These are phyloP conservation scores for Penicillium tannophilum DNA, from an alignment of 495 filamentous ascomycete species.

Conservation along the genomic window DNA sequence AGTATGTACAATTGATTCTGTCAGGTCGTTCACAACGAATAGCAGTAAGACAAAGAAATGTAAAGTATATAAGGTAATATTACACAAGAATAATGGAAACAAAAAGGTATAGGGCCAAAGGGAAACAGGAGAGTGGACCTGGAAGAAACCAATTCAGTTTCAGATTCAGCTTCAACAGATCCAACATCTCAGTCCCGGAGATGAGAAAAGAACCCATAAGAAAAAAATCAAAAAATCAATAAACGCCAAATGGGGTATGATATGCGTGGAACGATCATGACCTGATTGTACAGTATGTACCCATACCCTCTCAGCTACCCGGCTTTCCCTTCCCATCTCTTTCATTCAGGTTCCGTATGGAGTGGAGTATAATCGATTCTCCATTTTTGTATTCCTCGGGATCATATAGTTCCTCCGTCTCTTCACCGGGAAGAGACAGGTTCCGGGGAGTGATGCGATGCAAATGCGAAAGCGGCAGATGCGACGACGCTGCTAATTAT, in stretches of 20 bases:
- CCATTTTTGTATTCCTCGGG: neutral
- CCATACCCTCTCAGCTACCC: constrained; percentile 16
- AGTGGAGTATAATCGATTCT: neutral
- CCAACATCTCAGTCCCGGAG: neutral
- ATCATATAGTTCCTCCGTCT: neutral
- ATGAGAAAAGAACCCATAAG: neutral
- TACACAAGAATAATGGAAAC: neutral
- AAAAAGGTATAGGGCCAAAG: neutral
- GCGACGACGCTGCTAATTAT: constrained; percentile 22
- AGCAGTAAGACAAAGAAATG: neutral
- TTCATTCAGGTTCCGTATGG: constrained; percentile 16
- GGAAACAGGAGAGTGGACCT: neutral
- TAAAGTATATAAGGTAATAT: neutral
- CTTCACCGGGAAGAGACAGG: constrained; percentile 21
- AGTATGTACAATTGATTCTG: neutral
- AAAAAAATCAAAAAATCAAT: neutral
- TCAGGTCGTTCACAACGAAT: neutral
- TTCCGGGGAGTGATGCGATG: constrained; percentile 4
- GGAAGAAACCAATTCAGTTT: neutral
- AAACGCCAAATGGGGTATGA: constrained; percentile 33
- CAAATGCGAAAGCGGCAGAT: constrained; percentile 16
- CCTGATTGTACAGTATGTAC: constrained; percentile 20
- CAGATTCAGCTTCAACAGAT: neutral
- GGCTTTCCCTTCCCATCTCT: constrained; percentile 3
- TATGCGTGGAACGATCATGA: constrained; percentile 31